Conservation (phyloP, 2,329 filamentous ascomycete genomes). For the Clarireedia paspali region DNA sequence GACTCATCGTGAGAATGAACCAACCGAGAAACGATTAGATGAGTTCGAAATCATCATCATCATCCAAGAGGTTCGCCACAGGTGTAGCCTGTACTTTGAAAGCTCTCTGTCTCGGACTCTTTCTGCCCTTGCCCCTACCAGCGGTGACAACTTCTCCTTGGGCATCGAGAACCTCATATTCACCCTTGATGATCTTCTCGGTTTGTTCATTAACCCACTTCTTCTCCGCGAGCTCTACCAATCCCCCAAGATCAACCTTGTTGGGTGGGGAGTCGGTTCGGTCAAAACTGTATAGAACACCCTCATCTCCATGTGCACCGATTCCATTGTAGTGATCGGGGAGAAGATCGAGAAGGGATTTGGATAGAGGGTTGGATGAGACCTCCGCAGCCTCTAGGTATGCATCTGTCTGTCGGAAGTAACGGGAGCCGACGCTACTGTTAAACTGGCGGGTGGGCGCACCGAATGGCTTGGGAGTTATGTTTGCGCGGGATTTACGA, state of each 20-base stretch:
- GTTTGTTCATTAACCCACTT: slow-evolving; percentile 27
- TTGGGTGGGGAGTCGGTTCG: slow-evolving; percentile 20
- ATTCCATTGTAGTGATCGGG: slow-evolving; percentile 16
- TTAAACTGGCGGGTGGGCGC: slow-evolving; percentile 12
- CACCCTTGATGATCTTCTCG: slow-evolving; percentile 27
- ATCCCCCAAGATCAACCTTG: slow-evolving; percentile 22
- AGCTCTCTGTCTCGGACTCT: slow-evolving; percentile 24
- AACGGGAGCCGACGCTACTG: slow-evolving; percentile 11
- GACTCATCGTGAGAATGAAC: neutral
- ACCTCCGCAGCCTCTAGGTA: slow-evolving; percentile 19
- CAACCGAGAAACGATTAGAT: slow-evolving; percentile 16
- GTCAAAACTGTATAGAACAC: slow-evolving; percentile 27
- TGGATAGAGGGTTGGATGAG: slow-evolving; percentile 17
- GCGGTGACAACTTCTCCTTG: slow-evolving; percentile 25
- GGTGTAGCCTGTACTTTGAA: neutral
- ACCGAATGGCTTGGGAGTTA: slow-evolving; percentile 16
- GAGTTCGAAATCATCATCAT: slow-evolving; percentile 29
- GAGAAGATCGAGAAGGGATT: slow-evolving; percentile 25
- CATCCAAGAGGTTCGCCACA: slow-evolving; percentile 11
- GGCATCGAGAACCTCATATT: slow-evolving; percentile 30
- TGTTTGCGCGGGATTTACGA: slow-evolving; percentile 15
- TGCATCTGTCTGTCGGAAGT: slow-evolving; percentile 19
- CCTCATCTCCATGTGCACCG: slow-evolving; percentile 12
- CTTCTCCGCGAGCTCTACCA: slow-evolving; percentile 29
- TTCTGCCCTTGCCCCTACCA: slow-evolving; percentile 19